Percentiles rank a stretch among this genome's conserved stretches.
Conservation (phyloP, 2,329 filamentous ascomycete species). For the Zasmidium angulare region DNA sequence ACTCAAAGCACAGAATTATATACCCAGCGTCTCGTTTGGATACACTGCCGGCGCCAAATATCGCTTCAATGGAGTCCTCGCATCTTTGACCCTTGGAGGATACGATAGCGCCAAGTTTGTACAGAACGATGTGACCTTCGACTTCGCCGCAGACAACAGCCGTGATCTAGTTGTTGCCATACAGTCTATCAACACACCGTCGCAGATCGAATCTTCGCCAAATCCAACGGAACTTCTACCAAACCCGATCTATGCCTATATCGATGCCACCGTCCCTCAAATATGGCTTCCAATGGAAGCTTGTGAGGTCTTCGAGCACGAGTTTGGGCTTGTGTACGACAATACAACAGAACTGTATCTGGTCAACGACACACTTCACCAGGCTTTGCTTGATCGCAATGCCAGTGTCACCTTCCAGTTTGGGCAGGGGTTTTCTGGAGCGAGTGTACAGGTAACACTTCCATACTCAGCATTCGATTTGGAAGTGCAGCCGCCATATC, state of each 20-base stretch:
- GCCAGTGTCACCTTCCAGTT: conserved; percentile 47
- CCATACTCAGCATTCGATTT: conserved; percentile 53
- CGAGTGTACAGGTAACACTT: conserved; percentile 46
- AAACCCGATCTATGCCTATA: conserved; percentile 42
- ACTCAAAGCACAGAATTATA: conserved; percentile 58
- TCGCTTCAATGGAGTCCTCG: conserved; percentile 43
- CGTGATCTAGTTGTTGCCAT: conserved; percentile 61
- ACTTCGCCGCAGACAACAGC: conserved; percentile 56
- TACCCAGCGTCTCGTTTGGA: conserved; percentile 72
- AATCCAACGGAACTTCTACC: conserved; percentile 40
- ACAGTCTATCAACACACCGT: conserved; percentile 39
- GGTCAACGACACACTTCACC: conserved; percentile 58
- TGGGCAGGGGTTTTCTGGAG: conserved; percentile 36
- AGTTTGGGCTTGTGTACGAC: conserved; percentile 66
- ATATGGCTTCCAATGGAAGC: conserved; percentile 52
- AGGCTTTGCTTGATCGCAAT: conserved; percentile 47
- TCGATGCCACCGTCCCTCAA: conserved; percentile 52
- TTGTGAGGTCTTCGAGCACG: conserved; percentile 64
- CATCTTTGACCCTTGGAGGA: conserved; percentile 65
- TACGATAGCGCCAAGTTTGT: conserved; percentile 65
- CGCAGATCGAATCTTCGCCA: conserved; percentile 28
- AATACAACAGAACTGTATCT: conserved; percentile 64
- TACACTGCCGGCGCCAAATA: conserved; percentile 77
- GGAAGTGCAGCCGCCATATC: conserved; percentile 48
- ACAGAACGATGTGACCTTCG: conserved; percentile 61